A percentile compares a stretch with the other conserved stretches of the same genome.
Conservation (phyloP, 2,329 filamentous ascomycete species). For the Graphilbum ipis-grandicollis region DNA sequence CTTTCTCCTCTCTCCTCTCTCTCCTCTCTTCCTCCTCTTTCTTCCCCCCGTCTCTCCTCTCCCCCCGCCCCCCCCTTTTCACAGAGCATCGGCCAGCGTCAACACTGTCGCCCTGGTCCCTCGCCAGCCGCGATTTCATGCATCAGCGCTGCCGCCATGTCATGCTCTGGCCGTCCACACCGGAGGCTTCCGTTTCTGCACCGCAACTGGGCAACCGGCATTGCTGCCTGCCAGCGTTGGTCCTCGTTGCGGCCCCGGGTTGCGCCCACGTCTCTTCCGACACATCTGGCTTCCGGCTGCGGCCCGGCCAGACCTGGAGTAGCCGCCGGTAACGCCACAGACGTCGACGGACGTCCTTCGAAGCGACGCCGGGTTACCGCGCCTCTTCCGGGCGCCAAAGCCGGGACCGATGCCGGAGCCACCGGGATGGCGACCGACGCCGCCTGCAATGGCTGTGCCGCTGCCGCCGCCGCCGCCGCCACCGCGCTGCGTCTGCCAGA, state of each 20-base stretch:
- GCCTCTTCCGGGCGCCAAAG: slow-evolving; percentile 6
- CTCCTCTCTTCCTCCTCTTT: not conserved
- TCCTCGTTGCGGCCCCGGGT: slow-evolving; percentile 16
- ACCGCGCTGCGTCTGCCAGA: slow-evolving; percentile 8
- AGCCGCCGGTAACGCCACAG: too few relatives aligned
- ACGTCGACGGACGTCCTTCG: slow-evolving; percentile 20
- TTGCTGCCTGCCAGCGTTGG: slow-evolving; percentile 25
- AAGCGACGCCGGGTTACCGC: slow-evolving; percentile 31
- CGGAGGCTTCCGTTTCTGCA: slow-evolving; percentile 31
- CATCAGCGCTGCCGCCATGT: not conserved
- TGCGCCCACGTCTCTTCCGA: not conserved
- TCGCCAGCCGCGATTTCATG: not conserved
- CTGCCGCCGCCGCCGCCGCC: too few relatives aligned
- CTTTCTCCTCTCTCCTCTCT: not conserved
- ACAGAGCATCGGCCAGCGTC: too few relatives aligned
- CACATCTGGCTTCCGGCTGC: slow-evolving; percentile 4
- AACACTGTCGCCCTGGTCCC: too few relatives aligned
- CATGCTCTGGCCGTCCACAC: not conserved
- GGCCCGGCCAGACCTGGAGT: slow-evolving; percentile 23
- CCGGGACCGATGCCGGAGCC: not conserved
- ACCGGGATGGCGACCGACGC: not conserved
- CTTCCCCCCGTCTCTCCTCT: not conserved
- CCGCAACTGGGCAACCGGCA: slow-evolving; percentile 32
- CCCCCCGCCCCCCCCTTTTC: not conserved
- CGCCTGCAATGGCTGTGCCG: not conserved